A percentile compares a stretch with the other conserved stretches of the same genome.
Evolutionary conservation across 352 stramenopile species (phyloP).

Genomic region (Halophytophthora batemanensis): DNA sequence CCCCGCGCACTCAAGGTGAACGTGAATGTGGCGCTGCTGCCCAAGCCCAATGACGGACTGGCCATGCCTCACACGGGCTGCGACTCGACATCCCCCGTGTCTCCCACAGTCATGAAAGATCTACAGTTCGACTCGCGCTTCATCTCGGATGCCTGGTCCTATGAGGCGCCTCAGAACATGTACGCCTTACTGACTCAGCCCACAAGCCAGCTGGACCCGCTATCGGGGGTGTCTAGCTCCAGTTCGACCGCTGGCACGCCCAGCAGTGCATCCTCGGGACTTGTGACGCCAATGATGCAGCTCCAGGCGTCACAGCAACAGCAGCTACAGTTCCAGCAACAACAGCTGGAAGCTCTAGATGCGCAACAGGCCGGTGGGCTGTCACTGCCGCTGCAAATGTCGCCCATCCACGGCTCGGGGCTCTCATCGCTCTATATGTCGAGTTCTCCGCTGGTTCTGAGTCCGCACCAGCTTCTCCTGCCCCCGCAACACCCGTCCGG

Average conservation of each 20-base stretch:
- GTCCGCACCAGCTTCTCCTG: conserved; percentile 35
- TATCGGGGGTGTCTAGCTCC: too few relatives aligned
- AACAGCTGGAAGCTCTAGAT: conserved; percentile 20
- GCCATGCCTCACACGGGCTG: conserved; percentile 19
- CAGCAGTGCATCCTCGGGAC: conserved; percentile 6
- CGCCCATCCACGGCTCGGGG: conserved; percentile 21
- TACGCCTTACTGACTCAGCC: conserved; percentile 43
- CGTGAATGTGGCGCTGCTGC: conserved; percentile 9
- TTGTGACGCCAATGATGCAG: conserved; percentile 39
- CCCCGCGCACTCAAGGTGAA: conserved; percentile 4
- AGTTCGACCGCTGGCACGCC: conserved; percentile 14
- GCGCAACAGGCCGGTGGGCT: conserved; percentile 15
- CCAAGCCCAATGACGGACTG: conserved; percentile 25
- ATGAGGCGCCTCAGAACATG: conserved; percentile 53
- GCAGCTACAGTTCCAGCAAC: conserved; percentile 31
- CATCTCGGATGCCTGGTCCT: conserved; percentile 40
- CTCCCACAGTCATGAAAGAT: conserved; percentile 32
- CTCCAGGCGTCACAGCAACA: conserved; percentile 28
- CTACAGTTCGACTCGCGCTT: conserved; percentile 46
- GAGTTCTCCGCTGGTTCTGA: conserved; percentile 20
- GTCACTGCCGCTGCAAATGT: conserved; percentile 17
- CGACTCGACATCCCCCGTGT: conserved; percentile 26
- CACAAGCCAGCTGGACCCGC: conserved; percentile 22
- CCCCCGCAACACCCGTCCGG: conserved; percentile 15
- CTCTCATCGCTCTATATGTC: conserved; percentile 35